Evolutionary conservation across 805 yeast genomes (phyloP), one percentile per base, ranked within the genome.

Genomic region (Saccharomycopsis selenospora): DNA sequence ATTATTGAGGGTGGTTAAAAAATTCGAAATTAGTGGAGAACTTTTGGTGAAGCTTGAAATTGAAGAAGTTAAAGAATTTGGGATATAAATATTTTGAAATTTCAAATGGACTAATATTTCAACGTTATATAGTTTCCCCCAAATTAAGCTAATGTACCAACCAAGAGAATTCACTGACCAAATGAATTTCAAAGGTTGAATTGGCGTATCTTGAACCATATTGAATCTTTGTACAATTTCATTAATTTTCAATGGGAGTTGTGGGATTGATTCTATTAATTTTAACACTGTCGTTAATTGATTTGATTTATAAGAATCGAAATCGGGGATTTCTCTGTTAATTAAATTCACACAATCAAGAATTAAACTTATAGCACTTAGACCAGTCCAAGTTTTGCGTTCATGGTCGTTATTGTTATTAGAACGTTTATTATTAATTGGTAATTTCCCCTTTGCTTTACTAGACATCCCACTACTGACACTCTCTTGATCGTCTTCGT

Each of bases 101-200:
- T 49, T 60, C 62, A 4, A 50, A 30, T 3, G 66, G 52, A 46
- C 60, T 55, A 48, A 61, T 66, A 3, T 68, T 57, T 49, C 67
- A 61, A 18, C 66, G 59, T 48, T 59, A 65, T 42, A 70, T 47
- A 46, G 67, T 53, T 3, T 68, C 60, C 80, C 77, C 80, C 85
- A 83, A 23, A 85, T 57, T 7, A 83, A 66, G 3, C 84, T 73
- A 36, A 74, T 70, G 62, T 85, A 85, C 95, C 95, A 86, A 0
- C 89, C 90, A 22, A 85, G 65, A 0, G 86, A 79, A 22, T 71
- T 59, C 46, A 66, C 66, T 36, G 76, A 73, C 95, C 95, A 86
- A 3, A 66, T 61, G 55, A 85, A 82, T 50, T 61, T 68, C 53
- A 82, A 65, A 7, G 13, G 28, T 17, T 40, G 8, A 27, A 23